Conservation (phyloP, 768 basidiomycete genomes). For the Amanita molliuscula region DNA sequence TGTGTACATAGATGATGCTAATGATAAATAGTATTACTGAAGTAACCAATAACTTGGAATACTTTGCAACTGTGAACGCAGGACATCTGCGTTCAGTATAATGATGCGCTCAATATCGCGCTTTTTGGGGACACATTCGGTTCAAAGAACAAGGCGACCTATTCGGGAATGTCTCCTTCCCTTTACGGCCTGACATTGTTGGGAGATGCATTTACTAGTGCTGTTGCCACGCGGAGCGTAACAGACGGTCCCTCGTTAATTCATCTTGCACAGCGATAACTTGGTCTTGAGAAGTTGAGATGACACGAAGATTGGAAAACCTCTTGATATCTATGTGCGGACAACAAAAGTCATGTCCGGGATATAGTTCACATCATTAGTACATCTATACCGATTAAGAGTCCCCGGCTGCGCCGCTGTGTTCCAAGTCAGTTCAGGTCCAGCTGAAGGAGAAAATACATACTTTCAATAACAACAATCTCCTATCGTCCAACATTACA, state of each 20-base stretch:
- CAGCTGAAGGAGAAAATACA: conserved; percentile 7
- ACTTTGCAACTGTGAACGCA: too few relatives aligned
- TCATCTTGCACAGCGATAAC: background rate
- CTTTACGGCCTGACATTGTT: background rate
- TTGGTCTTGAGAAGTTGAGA: background rate
- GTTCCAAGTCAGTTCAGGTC: conserved; percentile 5
- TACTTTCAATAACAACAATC: conserved; percentile 39
- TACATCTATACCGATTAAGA: conserved; percentile 31
- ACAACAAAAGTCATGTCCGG: background rate
- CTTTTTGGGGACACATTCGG: background rate
- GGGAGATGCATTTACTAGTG: too few relatives aligned
- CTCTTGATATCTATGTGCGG: background rate
- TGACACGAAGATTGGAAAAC: background rate
- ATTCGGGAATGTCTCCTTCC: background rate
- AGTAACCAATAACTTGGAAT: too few relatives aligned
- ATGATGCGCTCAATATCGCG: background rate
- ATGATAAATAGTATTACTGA: too few relatives aligned
- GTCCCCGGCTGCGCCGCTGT: conserved; percentile 27
- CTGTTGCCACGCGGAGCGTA: too few relatives aligned
- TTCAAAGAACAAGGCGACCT: background rate
- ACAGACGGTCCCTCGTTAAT: background rate
- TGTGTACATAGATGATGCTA: too few relatives aligned
- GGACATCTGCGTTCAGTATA: too few relatives aligned
- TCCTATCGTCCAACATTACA: conserved; percentile 47
- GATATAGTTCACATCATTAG: conserved; percentile 28